These are phyloP conservation scores for Epichloe baconii DNA, from an alignment of 2,329 filamentous ascomycete species.

Conservation along the genomic window DNA sequence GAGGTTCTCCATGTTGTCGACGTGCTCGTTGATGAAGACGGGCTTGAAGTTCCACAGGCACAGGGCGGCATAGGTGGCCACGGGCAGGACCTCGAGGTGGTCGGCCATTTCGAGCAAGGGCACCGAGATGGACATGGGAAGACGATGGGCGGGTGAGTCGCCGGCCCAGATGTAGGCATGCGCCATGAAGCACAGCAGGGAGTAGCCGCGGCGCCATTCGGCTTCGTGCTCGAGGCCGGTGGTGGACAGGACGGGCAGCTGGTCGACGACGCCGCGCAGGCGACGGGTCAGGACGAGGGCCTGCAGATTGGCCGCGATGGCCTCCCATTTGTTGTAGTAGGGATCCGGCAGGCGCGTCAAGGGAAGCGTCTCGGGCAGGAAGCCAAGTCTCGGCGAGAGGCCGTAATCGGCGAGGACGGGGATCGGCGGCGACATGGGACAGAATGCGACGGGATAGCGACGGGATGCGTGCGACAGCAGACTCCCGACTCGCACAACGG, in stretches of 20 bases:
- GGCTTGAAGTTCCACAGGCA: slow-evolving; percentile 97
- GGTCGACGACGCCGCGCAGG: slow-evolving; percentile 65
- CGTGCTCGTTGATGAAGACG: slow-evolving; percentile 68
- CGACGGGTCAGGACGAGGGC: slow-evolving; percentile 74
- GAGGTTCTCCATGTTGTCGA: slow-evolving; percentile 78
- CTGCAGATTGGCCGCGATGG: slow-evolving; percentile 73
- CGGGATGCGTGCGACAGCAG: too few relatives aligned
- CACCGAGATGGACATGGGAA: slow-evolving; percentile 72
- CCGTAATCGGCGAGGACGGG: slow-evolving; percentile 64
- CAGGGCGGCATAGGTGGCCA: slow-evolving; percentile 85
- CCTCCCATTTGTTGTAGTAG: slow-evolving; percentile 94
- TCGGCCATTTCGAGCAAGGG: slow-evolving; percentile 68
- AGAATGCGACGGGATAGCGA: background rate
- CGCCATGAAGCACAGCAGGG: slow-evolving; percentile 76
- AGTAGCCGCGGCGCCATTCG: slow-evolving; percentile 92
- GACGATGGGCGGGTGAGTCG: slow-evolving; percentile 61
- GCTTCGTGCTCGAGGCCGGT: slow-evolving; percentile 66
- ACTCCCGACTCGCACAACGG: too few relatives aligned
- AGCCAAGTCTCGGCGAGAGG: slow-evolving; percentile 67
- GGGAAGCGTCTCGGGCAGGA: slow-evolving; percentile 71
- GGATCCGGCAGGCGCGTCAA: slow-evolving; percentile 70
- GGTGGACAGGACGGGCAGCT: slow-evolving; percentile 72
- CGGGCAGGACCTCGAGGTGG: slow-evolving; percentile 73
- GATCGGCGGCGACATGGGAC: slow-evolving; percentile 43
- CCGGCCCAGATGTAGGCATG: slow-evolving; percentile 97